These are phyloP conservation scores for Knoxia roxburghii DNA, from an alignment of 257 asterid genomes.

Conservation along the genomic window DNA sequence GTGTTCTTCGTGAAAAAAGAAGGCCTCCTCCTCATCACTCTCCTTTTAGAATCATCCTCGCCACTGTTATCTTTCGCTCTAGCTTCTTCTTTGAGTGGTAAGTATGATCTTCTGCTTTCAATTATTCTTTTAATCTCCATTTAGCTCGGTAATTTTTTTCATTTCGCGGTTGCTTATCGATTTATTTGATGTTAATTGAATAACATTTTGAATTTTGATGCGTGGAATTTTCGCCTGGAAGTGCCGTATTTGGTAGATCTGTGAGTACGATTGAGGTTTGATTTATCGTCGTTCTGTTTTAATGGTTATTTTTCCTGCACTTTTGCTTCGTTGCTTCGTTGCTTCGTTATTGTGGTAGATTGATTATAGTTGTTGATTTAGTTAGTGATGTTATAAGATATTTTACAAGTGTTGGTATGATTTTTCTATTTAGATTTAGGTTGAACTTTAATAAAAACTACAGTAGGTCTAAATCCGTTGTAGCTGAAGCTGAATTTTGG, in stretches of 20 bases:
- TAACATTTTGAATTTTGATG: not conserved
- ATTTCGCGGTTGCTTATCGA: not conserved
- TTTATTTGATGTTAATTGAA: not conserved
- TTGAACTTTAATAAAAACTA: not conserved
- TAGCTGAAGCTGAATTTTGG: not conserved
- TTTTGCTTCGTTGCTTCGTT: no score
- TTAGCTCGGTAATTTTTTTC: not conserved
- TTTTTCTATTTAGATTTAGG: not conserved
- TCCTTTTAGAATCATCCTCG: constrained; percentile 6
- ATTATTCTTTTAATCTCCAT: not conserved
- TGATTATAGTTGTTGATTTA: not conserved
- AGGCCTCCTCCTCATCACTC: not conserved
- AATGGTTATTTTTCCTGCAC: not conserved
- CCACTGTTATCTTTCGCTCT: not conserved
- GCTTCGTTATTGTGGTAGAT: not conserved
- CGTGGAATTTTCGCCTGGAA: not conserved
- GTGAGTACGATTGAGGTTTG: not conserved
- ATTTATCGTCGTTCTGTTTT: not conserved
- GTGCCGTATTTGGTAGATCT: constrained; percentile 15
- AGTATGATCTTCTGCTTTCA: not conserved
- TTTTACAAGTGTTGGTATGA: not conserved
- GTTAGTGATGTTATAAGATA: not conserved
- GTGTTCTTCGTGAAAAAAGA: constrained; percentile 18
- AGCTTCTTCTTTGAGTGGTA: not conserved
- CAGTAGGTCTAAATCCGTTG: not conserved